These are phyloP conservation scores for Penicillium robsamsonii DNA, from an alignment of 495 filamentous ascomycete species.

Conservation along the genomic window DNA sequence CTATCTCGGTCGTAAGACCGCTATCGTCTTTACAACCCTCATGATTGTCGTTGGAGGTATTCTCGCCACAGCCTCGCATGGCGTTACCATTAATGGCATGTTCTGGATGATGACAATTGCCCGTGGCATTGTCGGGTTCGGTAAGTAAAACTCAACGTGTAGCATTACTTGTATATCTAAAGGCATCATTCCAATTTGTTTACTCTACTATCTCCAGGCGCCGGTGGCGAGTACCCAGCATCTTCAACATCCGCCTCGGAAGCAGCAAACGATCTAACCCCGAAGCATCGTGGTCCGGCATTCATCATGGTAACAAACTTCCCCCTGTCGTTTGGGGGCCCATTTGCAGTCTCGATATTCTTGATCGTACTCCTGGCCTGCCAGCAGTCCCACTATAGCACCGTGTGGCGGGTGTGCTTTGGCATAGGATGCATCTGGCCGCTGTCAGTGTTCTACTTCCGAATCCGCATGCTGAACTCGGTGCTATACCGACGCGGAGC, in stretches of 20 bases:
- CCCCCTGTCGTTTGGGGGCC: constrained; percentile 49
- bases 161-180: background rate
- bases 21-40: constrained; percentile 49
- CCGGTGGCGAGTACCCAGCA: constrained; percentile 49
- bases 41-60: constrained; percentile 54
- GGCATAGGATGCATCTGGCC: constrained; percentile 52
- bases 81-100: constrained; percentile 47
- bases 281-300: constrained; percentile 46
- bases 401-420: constrained; percentile 53
- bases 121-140: constrained; percentile 49
- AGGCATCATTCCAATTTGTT: background rate
- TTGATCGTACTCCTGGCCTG: constrained; percentile 47
- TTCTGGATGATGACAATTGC: constrained; percentile 56
- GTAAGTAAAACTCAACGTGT: constrained; percentile 14
- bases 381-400: constrained; percentile 39
- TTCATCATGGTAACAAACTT: constrained; percentile 57
- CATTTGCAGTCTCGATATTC: constrained; percentile 48
- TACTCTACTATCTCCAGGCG: constrained; percentile 11
- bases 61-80: constrained; percentile 49
- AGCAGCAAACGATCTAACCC: constrained; percentile 47
- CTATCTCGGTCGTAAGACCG: constrained; percentile 52
- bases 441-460: constrained; percentile 52
- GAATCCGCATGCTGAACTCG: constrained; percentile 52
- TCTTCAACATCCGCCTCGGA: constrained; percentile 47
- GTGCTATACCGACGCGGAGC: constrained; percentile 49